These are phyloP conservation scores for Acacia concinna DNA, from an alignment of 331 rosid species.

Conservation along the genomic window DNA sequence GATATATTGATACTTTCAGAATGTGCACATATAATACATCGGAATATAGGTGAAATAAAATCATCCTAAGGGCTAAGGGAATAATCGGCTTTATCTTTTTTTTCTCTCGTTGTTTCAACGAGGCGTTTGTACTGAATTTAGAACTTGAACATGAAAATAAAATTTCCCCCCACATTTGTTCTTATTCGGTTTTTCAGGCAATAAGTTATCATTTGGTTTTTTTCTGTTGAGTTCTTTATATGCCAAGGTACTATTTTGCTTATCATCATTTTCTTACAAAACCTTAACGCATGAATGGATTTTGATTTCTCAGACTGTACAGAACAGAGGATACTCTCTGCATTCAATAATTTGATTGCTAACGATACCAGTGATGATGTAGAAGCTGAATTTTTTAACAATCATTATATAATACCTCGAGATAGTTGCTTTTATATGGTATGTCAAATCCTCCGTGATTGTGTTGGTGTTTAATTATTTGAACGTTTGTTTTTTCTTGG, in stretches of 20 bases:
- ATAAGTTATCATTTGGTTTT: neutral
- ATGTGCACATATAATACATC: neutral
- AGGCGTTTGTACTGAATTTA: neutral
- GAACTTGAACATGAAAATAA: neutral
- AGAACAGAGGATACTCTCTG: conserved; percentile 47
- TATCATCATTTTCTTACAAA: neutral
- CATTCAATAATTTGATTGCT: conserved; percentile 67
- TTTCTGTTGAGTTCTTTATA: neutral
- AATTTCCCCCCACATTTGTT: neutral
- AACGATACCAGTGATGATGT: conserved; percentile 69
- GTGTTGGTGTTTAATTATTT: conserved; percentile 15
- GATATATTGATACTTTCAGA: neutral
- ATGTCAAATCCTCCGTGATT: conserved; percentile 31
- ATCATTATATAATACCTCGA: conserved; percentile 61
- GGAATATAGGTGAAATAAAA: neutral
- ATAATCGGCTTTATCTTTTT: neutral
- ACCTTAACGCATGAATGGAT: conserved; percentile 15
- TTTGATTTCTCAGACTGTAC: conserved; percentile 47
- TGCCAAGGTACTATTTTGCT: neutral
- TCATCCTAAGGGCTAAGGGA: neutral
- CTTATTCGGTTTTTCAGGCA: neutral
- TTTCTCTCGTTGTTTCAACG: no score
- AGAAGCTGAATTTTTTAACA: conserved; percentile 64
- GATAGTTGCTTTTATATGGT: conserved; percentile 90
- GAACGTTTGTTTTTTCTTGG: neutral